Evolutionary conservation across 169 alveolate genomes (phyloP), one percentile per base, ranked within the genome.

Genomic region (Cryptosporidium viatorum): DNA sequence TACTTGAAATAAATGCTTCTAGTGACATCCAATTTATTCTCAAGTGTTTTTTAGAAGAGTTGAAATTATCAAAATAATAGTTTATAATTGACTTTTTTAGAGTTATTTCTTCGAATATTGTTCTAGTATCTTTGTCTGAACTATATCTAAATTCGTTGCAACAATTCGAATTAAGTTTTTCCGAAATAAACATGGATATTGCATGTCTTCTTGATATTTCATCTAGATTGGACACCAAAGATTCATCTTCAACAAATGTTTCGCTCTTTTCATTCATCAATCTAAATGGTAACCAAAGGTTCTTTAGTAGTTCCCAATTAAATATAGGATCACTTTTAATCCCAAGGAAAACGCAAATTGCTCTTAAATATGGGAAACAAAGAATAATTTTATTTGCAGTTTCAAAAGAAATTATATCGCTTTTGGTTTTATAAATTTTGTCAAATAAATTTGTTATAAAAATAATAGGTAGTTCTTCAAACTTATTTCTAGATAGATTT

Each of bases 241-340:
- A 10, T 50, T 62, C 37, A 6, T 41, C 45, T 35, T 59, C 86
- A 8, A 21, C 23, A 29, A 39, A 4, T 59, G 45, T 18, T 31
- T 55, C 26, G 2, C 12, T 16, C n/a, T 14, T 39, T 43, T 65
- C 18, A 21, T 14, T 41, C 9, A 26, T n/a, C 2, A 43, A 45
- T 43, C 89, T 80, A 62, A 29, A 80, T 21, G 89, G 89, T 43
- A 80, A 29, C 89, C 89, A 80, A 5, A 80, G 48, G 39, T 60
- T 80, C 45, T 80, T 62, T 0, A 80, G 35, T 43, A 80, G 41
- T 26, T 41, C 35, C 89, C 89, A 80, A 65, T 80, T 62, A 62
- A 80, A 59, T n/a, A 43, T 26, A 23, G 68, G 75, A 65, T 80
- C 67, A 29, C 45, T 43, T 10, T 50, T 80, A 10, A 59, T 5